These are phyloP conservation scores for Capronia americana DNA, from an alignment of 2,329 filamentous ascomycete genomes.

Conservation along the genomic window DNA sequence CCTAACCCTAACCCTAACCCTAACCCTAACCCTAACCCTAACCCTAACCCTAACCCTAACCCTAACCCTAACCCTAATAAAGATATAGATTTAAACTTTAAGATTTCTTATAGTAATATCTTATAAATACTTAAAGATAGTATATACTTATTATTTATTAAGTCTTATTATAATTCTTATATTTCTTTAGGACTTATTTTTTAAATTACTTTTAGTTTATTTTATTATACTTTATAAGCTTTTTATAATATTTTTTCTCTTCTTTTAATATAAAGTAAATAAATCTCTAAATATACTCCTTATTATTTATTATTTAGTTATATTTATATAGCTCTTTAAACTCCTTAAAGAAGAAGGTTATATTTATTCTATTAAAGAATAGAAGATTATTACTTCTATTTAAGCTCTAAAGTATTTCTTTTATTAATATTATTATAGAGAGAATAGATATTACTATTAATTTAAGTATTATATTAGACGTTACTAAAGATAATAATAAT, in stretches of 20 bases:
- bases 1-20: too few relatives aligned
- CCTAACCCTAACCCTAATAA: too few relatives aligned
- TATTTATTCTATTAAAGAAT: conserved; percentile 6
- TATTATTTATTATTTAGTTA: neutral
- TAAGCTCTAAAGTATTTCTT: neutral
- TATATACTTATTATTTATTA: too few relatives aligned
- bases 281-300: neutral
- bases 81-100: conserved; percentile 5
- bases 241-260: neutral
- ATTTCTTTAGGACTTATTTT: neutral
- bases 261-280: conserved; percentile 1
- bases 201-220: neutral
- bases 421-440: neutral
- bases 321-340: conserved; percentile 3
- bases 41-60: too few relatives aligned
- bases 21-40: too few relatives aligned
- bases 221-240: neutral
- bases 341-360: conserved; percentile 2
- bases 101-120: conserved; percentile 1
- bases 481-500: neutral
- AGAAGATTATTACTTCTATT: conserved; percentile 3
- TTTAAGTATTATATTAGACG: neutral
- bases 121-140: too few relatives aligned
- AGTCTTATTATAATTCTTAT: neutral
- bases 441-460: neutral